phyloP scores from a whole-genome alignment of 192 early-diverging fungal genomes.

The Gamsiella multidivaricata region DNA sequence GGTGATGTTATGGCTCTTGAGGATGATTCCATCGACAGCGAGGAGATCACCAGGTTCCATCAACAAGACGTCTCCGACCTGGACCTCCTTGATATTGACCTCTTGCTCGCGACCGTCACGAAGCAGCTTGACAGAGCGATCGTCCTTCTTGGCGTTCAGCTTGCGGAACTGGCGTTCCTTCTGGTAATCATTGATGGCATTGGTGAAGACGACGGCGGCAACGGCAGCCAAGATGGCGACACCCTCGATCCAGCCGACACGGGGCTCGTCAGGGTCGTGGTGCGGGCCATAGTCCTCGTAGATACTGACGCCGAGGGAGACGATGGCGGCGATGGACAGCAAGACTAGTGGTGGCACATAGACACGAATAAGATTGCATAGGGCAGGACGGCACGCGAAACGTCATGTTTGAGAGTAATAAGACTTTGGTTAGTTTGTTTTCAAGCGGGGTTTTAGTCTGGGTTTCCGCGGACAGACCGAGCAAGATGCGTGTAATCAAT shows the following conservation, averaged over 20 bases:
- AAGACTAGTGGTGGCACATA: slow-evolving; percentile 68
- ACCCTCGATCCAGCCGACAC: slow-evolving; percentile 83
- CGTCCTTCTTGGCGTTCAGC: slow-evolving; percentile 88
- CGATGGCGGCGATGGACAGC: slow-evolving; percentile 84
- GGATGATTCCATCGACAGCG: slow-evolving; percentile 92
- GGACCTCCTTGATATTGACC: slow-evolving; percentile 81
- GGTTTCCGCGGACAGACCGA: too few species aligned
- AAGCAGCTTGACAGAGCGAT: slow-evolving; percentile 77
- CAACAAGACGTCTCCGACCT: slow-evolving; percentile 90
- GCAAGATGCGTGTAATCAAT: too few species aligned
- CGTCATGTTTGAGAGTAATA: not conserved
- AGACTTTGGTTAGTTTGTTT: too few species aligned
- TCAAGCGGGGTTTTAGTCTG: too few species aligned
- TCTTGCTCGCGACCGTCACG: slow-evolving; percentile 80
- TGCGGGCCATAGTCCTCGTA: slow-evolving; percentile 80
- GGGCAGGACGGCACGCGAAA: not conserved
- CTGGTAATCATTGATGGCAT: slow-evolving; percentile 90
- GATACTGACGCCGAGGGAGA: slow-evolving; percentile 87
- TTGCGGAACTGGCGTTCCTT: slow-evolving; percentile 91
- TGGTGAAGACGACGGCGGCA: slow-evolving; percentile 89
- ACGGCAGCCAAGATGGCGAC: slow-evolving; percentile 88
- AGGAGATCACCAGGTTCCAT: slow-evolving; percentile 93
- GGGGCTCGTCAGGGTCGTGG: slow-evolving; percentile 74
- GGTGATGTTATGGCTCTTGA: slow-evolving; percentile 82
- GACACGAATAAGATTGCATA: not conserved